Evolutionary conservation across 345 rosid species (phyloP), one percentile per base, ranked within the genome.

Genomic region (Lumnitzera littorea): DNA sequence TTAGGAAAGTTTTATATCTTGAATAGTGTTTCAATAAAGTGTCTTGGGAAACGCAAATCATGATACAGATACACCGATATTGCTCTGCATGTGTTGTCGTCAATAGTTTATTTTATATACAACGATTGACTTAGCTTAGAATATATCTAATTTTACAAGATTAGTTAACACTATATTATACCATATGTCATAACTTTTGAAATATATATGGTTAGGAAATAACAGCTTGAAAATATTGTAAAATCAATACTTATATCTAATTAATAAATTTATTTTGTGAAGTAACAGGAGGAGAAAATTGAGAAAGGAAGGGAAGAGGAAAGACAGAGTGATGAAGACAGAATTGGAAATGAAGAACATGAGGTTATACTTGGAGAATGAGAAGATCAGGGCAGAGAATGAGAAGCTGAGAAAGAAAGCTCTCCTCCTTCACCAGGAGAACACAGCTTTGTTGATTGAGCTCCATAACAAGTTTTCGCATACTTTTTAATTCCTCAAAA

Each of bases 361-460:
- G 74, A 84, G 60, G 70, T 84, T 92, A 36, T 80, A 80, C 69
- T 57, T 77, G 75, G 69, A 84, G 86, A 92, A 92, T 66, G 80
- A 74, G 58, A 77, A 74, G 69, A 84, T 92, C 66, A 78, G 78
- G 29, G 61, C 71, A 68, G 89, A 82, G 74, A 91, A 89, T 46
- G 84, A 91, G 77, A 80, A 68, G 78, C 80, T 91, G 55, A 79
- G 69, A 64, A 74, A 74, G 68, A 81, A 71, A 75, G 95, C 88
- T 49, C 60, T 75, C 56, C 76, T 87, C 63, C 98, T 89, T 27
- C 76, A 65, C 46, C 82, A 79, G 60, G 98, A 92, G 82, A 92
- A 92, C 63, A 75, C 78, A 72, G 72, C 64, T 51, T 73, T 92
- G 62, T 60, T 82, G 14, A 59, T 74, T 69, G 74, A 72, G 70